These are phyloP conservation scores for Pseudocercospora musae DNA, from an alignment of 2,329 filamentous ascomycete species.

Conservation along the genomic window DNA sequence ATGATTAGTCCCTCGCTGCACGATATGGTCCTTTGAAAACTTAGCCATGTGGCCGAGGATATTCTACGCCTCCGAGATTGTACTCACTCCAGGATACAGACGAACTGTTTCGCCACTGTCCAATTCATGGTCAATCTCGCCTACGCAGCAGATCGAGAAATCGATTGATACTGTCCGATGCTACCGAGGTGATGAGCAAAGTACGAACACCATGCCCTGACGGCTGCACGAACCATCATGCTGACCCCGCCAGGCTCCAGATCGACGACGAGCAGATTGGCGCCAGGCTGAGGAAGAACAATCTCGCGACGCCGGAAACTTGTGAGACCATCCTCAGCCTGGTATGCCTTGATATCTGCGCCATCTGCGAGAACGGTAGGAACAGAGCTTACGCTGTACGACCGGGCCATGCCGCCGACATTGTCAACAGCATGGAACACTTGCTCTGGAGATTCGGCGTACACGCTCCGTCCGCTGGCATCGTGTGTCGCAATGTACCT, in stretches of 20 bases:
- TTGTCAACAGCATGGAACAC: conserved; percentile 11
- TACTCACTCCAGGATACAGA: conserved; percentile 21
- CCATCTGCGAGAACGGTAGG: conserved; percentile 21
- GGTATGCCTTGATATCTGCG: conserved; percentile 22
- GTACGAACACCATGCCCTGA: background rate
- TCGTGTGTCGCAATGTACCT: conserved; percentile 27
- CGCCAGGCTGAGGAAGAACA: conserved; percentile 17
- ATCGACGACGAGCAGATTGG: conserved; percentile 22
- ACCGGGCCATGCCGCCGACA: conserved; percentile 17
- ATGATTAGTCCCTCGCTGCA: conserved; percentile 25
- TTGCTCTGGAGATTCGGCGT: conserved; percentile 20
- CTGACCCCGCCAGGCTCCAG: conserved; percentile 21
- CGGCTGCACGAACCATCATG: conserved; percentile 13
- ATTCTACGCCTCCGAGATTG: background rate
- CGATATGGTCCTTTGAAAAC: conserved; percentile 23
- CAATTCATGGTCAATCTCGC: conserved; percentile 25
- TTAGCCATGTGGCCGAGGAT: background rate
- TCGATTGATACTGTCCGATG: conserved; percentile 25
- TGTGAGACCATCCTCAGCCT: conserved; percentile 11
- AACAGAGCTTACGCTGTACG: conserved; percentile 19
- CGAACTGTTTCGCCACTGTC: conserved; percentile 24
- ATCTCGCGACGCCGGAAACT: conserved; percentile 19
- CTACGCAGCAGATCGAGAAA: conserved; percentile 20
- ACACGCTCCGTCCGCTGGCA: conserved; percentile 19
- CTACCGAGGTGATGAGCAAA: background rate